Conservation (phyloP, 768 basidiomycete genomes). For the Tricholomella constricta region DNA sequence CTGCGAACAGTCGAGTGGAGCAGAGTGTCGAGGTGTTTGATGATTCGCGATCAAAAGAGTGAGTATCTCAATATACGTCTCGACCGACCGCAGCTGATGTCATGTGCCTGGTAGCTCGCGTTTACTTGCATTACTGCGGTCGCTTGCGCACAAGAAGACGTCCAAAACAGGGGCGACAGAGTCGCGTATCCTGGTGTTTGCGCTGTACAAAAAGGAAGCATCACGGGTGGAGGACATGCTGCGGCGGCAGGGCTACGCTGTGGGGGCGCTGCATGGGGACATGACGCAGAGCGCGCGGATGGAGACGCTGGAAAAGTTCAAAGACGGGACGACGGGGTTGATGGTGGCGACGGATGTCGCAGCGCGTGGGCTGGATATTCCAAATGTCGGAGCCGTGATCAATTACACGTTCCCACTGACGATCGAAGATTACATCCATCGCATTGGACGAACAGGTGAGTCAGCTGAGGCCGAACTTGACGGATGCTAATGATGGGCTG, state of each 20-base stretch:
- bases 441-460: conserved; percentile 85
- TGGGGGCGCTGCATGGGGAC: conserved; percentile 88
- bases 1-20: conserved; percentile 92
- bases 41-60: conserved; percentile 86
- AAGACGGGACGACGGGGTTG: conserved; percentile 74
- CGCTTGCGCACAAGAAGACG: conserved; percentile 63
- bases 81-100: not conserved
- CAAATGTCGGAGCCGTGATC: conserved; percentile 90
- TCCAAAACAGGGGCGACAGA: conserved; percentile 50
- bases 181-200: conserved; percentile 86
- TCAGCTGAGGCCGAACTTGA: conserved; percentile 20
- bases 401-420: conserved; percentile 99
- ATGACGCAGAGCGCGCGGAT: conserved; percentile 84
- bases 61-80: conserved; percentile 25
- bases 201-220: conserved; percentile 97
- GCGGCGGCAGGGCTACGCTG: conserved; percentile 68
- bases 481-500: conserved; percentile 15
- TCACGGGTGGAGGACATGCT: conserved; percentile 86
- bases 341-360: conserved; percentile 98
- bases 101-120: conserved; percentile 47
- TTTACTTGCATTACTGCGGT: conserved; percentile 56
- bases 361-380: conserved; percentile 95
- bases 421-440: conserved; percentile 90
- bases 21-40: conserved; percentile 94
- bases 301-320: conserved; percentile 84